phyloP scores from a whole-genome alignment of 768 basidiomycete genomes.

The Russula sp. region DNA sequence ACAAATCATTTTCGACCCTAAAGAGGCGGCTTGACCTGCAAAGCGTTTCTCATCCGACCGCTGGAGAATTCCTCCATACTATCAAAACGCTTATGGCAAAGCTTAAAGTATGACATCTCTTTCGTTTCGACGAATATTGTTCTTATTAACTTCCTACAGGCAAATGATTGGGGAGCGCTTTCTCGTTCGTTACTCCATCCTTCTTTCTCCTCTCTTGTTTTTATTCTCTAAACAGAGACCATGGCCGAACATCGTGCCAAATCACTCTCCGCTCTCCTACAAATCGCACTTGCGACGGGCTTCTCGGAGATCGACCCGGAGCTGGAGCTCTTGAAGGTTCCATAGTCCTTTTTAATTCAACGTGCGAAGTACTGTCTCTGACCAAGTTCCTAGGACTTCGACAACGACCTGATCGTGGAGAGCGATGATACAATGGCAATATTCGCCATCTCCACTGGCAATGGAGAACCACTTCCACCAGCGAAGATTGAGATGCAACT shows the following conservation, averaged over 20 bases:
- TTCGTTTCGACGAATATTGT: no score
- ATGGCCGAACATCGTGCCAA: constrained; percentile 47
- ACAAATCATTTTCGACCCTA: constrained; percentile 48
- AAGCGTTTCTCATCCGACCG: constrained; percentile 46
- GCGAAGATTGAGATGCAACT: constrained; percentile 35
- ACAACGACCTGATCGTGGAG: constrained; percentile 46
- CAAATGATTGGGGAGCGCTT: constrained; percentile 63
- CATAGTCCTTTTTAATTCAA: not conserved
- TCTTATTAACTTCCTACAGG: constrained; percentile 36
- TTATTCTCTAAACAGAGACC: constrained; percentile 40
- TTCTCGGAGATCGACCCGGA: constrained; percentile 46
- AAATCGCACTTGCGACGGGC: constrained; percentile 49
- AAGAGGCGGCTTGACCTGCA: constrained; percentile 51
- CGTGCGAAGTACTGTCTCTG: not conserved
- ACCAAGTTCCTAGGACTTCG: constrained; percentile 45
- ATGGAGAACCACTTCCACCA: constrained; percentile 24
- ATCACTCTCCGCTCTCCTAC: constrained; percentile 41
- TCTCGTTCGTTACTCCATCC: constrained; percentile 47
- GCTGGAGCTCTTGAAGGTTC: constrained; percentile 51
- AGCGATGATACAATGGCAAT: constrained; percentile 39
- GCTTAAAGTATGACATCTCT: constrained; percentile 2
- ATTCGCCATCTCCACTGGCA: constrained; percentile 38
- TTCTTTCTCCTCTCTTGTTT: not conserved
- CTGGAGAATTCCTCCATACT: constrained; percentile 45
- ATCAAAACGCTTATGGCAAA: constrained; percentile 25